Evolutionary conservation across 139 green algal species (phyloP).

Genomic region (Chlamydomonas sphaeroides): DNA sequence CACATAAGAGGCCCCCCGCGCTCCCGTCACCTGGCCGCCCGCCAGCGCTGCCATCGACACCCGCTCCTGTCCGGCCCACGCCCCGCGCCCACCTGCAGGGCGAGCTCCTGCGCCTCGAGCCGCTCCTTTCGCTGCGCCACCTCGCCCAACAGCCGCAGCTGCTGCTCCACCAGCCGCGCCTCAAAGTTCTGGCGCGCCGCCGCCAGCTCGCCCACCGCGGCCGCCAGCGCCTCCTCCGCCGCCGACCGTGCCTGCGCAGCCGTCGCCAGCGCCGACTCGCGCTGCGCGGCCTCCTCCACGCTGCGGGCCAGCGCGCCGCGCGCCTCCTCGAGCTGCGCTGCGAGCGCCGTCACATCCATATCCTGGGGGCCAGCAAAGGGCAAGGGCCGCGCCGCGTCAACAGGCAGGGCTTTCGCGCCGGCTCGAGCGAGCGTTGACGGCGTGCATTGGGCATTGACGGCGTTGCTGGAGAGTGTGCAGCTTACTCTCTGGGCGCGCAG

Average conservation of each 20-base stretch:
- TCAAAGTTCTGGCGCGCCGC: neutral
- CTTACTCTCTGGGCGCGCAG: too few relatives aligned
- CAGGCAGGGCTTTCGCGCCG: too few relatives aligned
- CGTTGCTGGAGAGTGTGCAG: too few relatives aligned
- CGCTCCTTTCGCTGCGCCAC: neutral
- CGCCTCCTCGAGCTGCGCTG: neutral
- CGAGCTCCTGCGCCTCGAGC: neutral
- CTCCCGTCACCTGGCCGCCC: too few relatives aligned
- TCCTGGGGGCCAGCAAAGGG: too few relatives aligned
- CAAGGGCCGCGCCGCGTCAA: too few relatives aligned
- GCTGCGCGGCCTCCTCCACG: neutral
- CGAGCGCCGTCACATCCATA: neutral
- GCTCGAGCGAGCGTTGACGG: too few relatives aligned
- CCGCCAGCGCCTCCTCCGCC: neutral
- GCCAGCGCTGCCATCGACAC: too few relatives aligned
- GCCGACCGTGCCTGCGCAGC: neutral
- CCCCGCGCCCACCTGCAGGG: neutral
- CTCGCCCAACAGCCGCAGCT: neutral
- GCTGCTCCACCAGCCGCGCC: conserved; percentile 12
- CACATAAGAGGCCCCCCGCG: too few relatives aligned
- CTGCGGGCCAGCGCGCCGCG: neutral
- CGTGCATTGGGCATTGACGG: too few relatives aligned
- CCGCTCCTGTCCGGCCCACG: neutral
- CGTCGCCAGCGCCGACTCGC: neutral
- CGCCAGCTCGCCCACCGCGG: conserved; percentile 5